A percentile compares a stretch with the other conserved stretches of the same genome.
Conservation (phyloP, 2,329 filamentous ascomycete species). For the Fusarium sulawesiense region DNA sequence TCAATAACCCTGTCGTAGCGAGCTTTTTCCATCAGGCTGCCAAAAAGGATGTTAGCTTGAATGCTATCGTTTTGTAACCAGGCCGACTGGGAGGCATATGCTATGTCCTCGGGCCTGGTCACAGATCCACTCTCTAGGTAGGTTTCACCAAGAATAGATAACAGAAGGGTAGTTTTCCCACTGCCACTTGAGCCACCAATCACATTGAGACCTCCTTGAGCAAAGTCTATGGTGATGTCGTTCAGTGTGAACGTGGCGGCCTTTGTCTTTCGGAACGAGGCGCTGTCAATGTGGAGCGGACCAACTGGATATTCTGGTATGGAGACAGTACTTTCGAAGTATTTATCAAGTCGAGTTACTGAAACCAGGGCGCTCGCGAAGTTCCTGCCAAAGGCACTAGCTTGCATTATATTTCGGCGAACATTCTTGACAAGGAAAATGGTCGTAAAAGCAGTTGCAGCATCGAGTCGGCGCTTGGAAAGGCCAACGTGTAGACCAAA, state of each 20-base stretch:
- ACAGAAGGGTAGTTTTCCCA: constrained; percentile 67
- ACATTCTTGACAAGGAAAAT: constrained; percentile 65
- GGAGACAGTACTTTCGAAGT: constrained; percentile 63
- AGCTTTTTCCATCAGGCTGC: constrained; percentile 60
- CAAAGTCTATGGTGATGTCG: constrained; percentile 63
- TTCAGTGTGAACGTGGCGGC: constrained; percentile 62
- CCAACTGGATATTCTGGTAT: constrained; percentile 61
- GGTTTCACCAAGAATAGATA: constrained; percentile 66
- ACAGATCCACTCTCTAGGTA: constrained; percentile 61
- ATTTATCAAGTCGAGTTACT: constrained; percentile 64
- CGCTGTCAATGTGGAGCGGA: constrained; percentile 58
- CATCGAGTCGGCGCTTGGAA: constrained; percentile 60
- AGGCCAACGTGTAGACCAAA: constrained; percentile 64
- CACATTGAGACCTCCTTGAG: constrained; percentile 65
- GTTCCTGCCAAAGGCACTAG: constrained; percentile 56
- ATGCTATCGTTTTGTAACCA: constrained; percentile 70
- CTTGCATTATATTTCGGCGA: constrained; percentile 63
- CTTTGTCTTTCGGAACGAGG: constrained; percentile 62
- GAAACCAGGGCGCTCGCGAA: constrained; percentile 56
- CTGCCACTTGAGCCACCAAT: constrained; percentile 66
- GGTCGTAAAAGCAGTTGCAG: constrained; percentile 69
- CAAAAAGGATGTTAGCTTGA: constrained; percentile 66
- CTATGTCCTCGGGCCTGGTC: constrained; percentile 63
- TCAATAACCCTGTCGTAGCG: constrained; percentile 67
- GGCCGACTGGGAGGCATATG: constrained; percentile 67